Conservation (phyloP, 192 early-diverging fungal species). For the Lobosporangium transversale region DNA sequence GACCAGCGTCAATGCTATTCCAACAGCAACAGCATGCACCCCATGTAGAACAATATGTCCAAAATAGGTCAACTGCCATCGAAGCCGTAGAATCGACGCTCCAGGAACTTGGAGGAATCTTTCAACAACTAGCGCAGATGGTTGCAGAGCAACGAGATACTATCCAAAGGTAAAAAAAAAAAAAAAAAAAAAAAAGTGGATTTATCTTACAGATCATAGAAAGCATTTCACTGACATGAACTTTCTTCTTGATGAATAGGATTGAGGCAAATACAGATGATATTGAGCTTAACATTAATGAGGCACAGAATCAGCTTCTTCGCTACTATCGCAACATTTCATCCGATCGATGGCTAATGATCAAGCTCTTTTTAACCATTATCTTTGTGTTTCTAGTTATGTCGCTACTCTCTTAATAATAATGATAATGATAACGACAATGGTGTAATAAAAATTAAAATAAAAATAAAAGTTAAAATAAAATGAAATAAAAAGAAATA, state of each 20-base stretch:
- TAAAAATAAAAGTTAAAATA: no score
- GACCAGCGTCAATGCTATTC: conserved; percentile 48
- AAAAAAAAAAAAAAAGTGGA: no score
- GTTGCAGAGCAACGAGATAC: conserved; percentile 88
- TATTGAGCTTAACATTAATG: conserved; percentile 89
- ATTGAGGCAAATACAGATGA: conserved; percentile 96
- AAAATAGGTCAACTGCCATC: conserved; percentile 89
- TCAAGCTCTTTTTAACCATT: conserved; percentile 92
- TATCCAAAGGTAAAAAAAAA: conserved; percentile 70
- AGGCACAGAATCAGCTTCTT: conserved; percentile 88
- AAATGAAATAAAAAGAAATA: background rate
- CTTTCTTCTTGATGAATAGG: conserved; percentile 43
- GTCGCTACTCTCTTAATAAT: conserved; percentile 27
- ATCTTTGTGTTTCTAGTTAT: conserved; percentile 68
- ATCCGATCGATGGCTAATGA: conserved; percentile 94
- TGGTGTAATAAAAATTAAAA: background rate
- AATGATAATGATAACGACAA: background rate
- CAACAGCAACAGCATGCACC: conserved; percentile 47
- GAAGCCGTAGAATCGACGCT: conserved; percentile 97
- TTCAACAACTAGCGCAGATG: conserved; percentile 87
- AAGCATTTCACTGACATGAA: background rate
- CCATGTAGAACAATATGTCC: conserved; percentile 69
- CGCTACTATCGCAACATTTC: conserved; percentile 92
- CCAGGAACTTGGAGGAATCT: conserved; percentile 93
- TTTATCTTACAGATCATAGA: no score